Conservation (phyloP, 768 basidiomycete species). For the Candolleomyces eurysporus region DNA sequence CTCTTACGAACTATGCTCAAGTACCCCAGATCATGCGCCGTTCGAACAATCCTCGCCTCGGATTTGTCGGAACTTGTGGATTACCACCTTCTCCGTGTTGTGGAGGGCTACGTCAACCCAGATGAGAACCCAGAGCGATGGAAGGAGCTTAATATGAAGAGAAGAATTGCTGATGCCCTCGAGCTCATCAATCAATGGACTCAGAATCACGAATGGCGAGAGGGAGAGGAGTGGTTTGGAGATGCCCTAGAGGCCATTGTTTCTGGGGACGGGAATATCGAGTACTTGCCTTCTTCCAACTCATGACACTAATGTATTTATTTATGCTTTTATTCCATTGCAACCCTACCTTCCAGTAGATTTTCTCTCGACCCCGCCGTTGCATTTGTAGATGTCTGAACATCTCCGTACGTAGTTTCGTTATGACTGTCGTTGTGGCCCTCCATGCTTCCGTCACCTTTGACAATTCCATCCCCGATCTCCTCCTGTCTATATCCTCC, state of each 20-base stretch:
- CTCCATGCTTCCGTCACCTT: too few species aligned
- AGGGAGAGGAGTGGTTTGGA: constrained; percentile 32
- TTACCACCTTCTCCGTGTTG: constrained; percentile 27
- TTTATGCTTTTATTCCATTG: background rate
- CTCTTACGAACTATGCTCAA: constrained; percentile 28
- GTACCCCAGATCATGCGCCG: constrained; percentile 20
- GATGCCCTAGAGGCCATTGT: constrained; percentile 27
- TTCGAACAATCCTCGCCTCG: constrained; percentile 21
- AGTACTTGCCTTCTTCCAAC: constrained; percentile 7
- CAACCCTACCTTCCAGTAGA: background rate
- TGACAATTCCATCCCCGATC: too few species aligned
- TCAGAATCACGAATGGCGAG: constrained; percentile 18
- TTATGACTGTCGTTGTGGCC: too few species aligned
- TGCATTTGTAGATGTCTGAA: background rate
- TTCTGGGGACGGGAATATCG: constrained; percentile 13
- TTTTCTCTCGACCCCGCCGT: background rate
- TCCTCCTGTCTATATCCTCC: too few species aligned
- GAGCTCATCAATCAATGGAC: constrained; percentile 13
- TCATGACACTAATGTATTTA: background rate
- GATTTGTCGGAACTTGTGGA: constrained; percentile 34
- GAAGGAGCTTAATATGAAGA: constrained; percentile 17
- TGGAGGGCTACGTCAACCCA: constrained; percentile 26
- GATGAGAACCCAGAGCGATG: constrained; percentile 25
- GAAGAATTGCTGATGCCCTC: constrained; percentile 18
- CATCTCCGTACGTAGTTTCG: too few species aligned